A percentile compares a stretch with the other conserved stretches of the same genome.
Evolutionary conservation across 169 alveolate species (phyloP).

Genomic region (Plasmodium yoelii): DNA sequence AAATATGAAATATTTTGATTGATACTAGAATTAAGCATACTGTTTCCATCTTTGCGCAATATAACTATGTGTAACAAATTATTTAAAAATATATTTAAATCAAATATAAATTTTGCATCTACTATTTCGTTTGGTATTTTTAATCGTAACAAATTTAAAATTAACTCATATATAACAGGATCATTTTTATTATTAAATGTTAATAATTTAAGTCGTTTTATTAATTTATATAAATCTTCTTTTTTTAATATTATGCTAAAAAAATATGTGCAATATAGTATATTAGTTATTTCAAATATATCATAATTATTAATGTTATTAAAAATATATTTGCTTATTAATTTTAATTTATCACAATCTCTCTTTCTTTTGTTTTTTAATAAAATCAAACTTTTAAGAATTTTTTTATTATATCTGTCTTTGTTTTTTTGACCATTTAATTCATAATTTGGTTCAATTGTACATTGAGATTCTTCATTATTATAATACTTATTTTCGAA

Average conservation of each 20-base stretch:
- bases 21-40: no score
- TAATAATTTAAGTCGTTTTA: constrained; percentile 48
- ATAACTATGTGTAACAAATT: constrained; percentile 15
- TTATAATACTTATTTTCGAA: not conserved
- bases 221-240: constrained; percentile 57
- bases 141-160: constrained; percentile 49
- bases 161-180: constrained; percentile 4
- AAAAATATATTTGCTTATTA: constrained; percentile 17
- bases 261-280: constrained; percentile 45
- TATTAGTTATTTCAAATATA: constrained; percentile 33
- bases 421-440: not conserved
- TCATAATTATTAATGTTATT: constrained; percentile 21
- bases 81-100: constrained; percentile 33
- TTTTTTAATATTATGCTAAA: constrained; percentile 59
- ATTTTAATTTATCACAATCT: constrained; percentile 33
- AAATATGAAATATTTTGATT: constrained; percentile 5
- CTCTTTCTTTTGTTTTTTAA: constrained; percentile 34
- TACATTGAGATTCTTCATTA: not conserved
- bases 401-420: constrained; percentile 8
- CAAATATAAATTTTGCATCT: constrained; percentile 4
- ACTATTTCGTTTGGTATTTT: constrained; percentile 21
- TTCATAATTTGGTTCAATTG: not conserved
- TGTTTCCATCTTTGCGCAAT: not conserved
- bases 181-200: constrained; percentile 44
- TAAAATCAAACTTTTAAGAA: constrained; percentile 14